phyloP scores from a whole-genome alignment of 2,329 filamentous ascomycete species.

The Verticillium nonalfalfae region DNA sequence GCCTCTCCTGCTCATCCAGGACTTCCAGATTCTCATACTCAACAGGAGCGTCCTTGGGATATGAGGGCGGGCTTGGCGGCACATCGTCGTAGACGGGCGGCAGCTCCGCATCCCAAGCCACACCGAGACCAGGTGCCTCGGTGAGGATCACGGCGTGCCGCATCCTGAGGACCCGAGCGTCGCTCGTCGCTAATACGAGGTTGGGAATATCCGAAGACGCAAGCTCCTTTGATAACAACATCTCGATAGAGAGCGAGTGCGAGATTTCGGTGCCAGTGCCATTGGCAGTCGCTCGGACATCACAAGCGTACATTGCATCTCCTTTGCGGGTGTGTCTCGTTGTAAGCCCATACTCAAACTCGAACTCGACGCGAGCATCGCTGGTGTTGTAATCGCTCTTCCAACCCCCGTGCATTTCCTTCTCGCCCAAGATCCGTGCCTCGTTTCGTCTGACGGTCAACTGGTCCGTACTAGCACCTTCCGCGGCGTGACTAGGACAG shows the following conservation, averaged over 20 bases:
- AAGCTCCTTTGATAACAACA: conserved; percentile 93
- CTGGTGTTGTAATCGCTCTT: conserved; percentile 59
- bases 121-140: conserved; percentile 76
- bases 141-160: conserved; percentile 80
- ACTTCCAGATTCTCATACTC: conserved; percentile 32
- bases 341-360: conserved; percentile 64
- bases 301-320: conserved; percentile 56
- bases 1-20: conserved; percentile 15
- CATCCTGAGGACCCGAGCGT: conserved; percentile 84
- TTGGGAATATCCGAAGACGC: conserved; percentile 59
- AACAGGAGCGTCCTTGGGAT: conserved; percentile 35
- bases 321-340: not conserved
- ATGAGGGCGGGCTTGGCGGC: conserved; percentile 73
- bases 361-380: conserved; percentile 64
- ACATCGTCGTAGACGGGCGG: conserved; percentile 93
- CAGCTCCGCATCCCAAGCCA: conserved; percentile 94
- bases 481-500: conserved; percentile 66
- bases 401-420: conserved; percentile 83
- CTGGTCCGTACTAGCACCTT: conserved; percentile 32
- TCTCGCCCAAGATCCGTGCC: conserved; percentile 69
- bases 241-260: conserved; percentile 82
- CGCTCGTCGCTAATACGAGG: conserved; percentile 76
- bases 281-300: conserved; percentile 63
- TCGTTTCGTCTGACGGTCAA: conserved; percentile 72
- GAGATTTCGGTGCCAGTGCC: conserved; percentile 75